phyloP scores from a whole-genome alignment of 805 yeast genomes.

The Cyberlindnera suaveolens region DNA sequence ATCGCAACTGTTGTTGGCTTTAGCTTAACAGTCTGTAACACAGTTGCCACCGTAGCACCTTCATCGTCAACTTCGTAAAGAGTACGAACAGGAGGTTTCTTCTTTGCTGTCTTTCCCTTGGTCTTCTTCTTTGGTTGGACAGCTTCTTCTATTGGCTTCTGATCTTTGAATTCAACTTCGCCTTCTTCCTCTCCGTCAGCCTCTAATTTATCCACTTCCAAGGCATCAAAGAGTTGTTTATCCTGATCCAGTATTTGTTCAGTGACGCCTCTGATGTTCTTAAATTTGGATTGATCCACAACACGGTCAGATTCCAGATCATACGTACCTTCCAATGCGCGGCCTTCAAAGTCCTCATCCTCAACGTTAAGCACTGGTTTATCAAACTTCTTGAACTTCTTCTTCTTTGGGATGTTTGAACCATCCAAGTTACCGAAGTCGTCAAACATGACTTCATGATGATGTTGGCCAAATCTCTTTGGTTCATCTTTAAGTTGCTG shows the following conservation, averaged over 20 bases:
- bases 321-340: conserved; percentile 19
- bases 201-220: conserved; percentile 19
- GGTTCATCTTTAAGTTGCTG: conserved; percentile 16
- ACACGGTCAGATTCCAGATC: conserved; percentile 20
- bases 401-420: conserved; percentile 14
- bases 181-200: conserved; percentile 25
- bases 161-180: conserved; percentile 22
- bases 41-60: conserved; percentile 22
- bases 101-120: conserved; percentile 9
- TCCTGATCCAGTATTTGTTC: conserved; percentile 14
- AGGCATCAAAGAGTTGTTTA: conserved; percentile 19
- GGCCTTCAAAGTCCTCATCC: conserved; percentile 6
- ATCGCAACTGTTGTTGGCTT: conserved; percentile 27
- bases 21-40: conserved; percentile 23
- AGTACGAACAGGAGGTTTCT: conserved; percentile 13
- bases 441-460: conserved; percentile 15
- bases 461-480: conserved; percentile 14
- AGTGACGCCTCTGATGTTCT: conserved; percentile 3
- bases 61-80: conserved; percentile 23
- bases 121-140: conserved; percentile 10
- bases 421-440: conserved; percentile 15
- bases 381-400: conserved; percentile 17
- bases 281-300: conserved; percentile 11
- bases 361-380: conserved; percentile 4
- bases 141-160: conserved; percentile 19